Conservation (phyloP, 1,284 basidiomycete species). For the Pyrrhoderma noxium region DNA sequence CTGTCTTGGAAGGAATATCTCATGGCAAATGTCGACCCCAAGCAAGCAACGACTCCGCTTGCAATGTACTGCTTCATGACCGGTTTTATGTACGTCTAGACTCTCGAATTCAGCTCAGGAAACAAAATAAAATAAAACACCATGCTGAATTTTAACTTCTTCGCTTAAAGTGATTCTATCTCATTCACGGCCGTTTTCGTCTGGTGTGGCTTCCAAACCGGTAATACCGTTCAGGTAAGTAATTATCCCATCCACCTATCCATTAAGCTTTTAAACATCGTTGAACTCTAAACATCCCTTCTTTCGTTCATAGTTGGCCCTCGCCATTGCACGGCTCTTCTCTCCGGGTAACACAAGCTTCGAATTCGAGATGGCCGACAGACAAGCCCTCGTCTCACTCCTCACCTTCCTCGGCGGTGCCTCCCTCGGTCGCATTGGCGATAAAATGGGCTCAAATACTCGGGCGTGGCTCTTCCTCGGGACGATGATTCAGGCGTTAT, state of each 20-base stretch:
- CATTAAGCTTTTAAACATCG: conserved; percentile 6
- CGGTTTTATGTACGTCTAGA: conserved; percentile 61
- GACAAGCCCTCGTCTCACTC: conserved; percentile 74
- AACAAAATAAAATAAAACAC: too few relatives aligned
- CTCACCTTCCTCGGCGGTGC: conserved; percentile 69
- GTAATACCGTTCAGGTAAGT: conserved; percentile 58
- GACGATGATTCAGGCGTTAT: conserved; percentile 65
- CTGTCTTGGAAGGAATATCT: conserved; percentile 26
- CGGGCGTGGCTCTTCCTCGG: conserved; percentile 70
- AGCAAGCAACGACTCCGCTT: conserved; percentile 50
- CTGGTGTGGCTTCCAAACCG: conserved; percentile 85
- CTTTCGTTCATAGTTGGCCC: conserved; percentile 40
- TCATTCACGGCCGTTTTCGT: conserved; percentile 78
- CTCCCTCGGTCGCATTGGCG: conserved; percentile 63
- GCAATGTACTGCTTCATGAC: conserved; percentile 82
- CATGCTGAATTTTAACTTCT: too few relatives aligned
- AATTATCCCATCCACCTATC: neutral
- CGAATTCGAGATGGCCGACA: conserved; percentile 68
- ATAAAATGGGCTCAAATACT: conserved; percentile 61
- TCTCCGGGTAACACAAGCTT: conserved; percentile 39
- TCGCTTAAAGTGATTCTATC: conserved; percentile 51
- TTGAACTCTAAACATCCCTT: conserved; percentile 19
- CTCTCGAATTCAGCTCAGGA: too few relatives aligned
- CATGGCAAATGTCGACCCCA: conserved; percentile 53
- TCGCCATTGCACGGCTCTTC: conserved; percentile 62